Percentiles rank a stretch among this genome's conserved stretches.
These are phyloP conservation scores for Penicillium sclerotiorum DNA, from an alignment of 2,329 filamentous ascomycete species.

Conservation along the genomic window DNA sequence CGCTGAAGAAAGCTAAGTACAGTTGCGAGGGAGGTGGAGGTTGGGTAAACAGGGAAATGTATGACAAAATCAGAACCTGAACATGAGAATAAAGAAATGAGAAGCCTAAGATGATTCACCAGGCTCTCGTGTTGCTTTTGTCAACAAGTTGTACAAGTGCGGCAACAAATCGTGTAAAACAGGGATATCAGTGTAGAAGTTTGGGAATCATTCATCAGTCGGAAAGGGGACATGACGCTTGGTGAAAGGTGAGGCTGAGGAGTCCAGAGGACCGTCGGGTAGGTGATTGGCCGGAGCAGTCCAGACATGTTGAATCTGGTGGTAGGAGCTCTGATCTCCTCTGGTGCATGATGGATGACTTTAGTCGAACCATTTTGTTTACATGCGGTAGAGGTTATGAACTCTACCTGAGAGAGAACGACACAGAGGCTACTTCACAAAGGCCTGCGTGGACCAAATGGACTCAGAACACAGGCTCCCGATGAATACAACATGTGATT, in stretches of 20 bases:
- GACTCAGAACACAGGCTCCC: no score
- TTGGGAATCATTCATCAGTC: constrained; percentile 8
- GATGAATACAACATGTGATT: no score
- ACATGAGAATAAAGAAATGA: constrained; percentile 9
- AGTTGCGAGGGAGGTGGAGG: constrained; percentile 12
- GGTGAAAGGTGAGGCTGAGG: not conserved
- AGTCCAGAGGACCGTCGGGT: no score
- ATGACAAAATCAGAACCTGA: constrained; percentile 14
- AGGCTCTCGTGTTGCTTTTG: not conserved
- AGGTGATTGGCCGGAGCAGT: no score
- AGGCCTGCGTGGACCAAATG: no score
- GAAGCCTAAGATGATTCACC: not conserved
- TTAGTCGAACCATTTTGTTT: not conserved
- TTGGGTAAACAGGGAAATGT: constrained; percentile 12
- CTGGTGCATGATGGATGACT: not conserved
- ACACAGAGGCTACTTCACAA: no score
- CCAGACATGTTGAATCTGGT: constrained; percentile 1
- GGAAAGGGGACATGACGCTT: not conserved
- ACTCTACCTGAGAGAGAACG: no score
- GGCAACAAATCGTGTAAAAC: not conserved
- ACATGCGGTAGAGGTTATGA: not conserved
- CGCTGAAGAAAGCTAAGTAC: constrained; percentile 31
- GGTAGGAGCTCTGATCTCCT: not conserved
- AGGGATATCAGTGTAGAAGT: constrained; percentile 7
- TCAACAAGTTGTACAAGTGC: constrained; percentile 4